Conservation (phyloP, 192 early-diverging fungal species). For the Coemansia pectinata region DNA sequence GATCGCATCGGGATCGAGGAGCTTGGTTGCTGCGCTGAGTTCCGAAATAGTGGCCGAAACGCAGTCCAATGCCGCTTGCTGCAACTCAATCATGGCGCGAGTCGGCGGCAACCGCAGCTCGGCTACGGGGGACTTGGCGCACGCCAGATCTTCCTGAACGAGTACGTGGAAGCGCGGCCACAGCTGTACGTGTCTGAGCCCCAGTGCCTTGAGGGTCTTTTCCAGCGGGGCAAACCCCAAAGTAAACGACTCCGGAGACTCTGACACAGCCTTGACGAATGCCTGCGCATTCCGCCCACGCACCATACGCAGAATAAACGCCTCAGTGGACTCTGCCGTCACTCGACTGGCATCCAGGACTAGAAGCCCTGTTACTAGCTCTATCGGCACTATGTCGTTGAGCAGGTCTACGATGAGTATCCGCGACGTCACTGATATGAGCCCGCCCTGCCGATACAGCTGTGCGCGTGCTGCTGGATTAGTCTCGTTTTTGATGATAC, state of each 20-base stretch:
- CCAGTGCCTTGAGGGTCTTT: slow-evolving; percentile 78
- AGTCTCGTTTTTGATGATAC: slow-evolving; percentile 27
- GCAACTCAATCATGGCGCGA: slow-evolving; percentile 77
- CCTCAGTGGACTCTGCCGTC: slow-evolving; percentile 77
- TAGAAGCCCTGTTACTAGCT: slow-evolving; percentile 80
- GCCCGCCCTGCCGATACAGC: slow-evolving; percentile 79
- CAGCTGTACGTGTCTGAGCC: slow-evolving; percentile 76
- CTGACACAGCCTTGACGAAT: slow-evolving; percentile 95
- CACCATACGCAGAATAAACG: slow-evolving; percentile 84
- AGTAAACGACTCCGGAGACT: slow-evolving; percentile 78
- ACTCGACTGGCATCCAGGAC: slow-evolving; percentile 87
- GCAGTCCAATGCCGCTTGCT: slow-evolving; percentile 82
- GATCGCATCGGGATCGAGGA: slow-evolving; percentile 78
- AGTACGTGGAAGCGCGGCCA: slow-evolving; percentile 73
- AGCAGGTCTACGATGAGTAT: slow-evolving; percentile 92
- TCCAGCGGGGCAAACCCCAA: slow-evolving; percentile 86
- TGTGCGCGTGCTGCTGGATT: slow-evolving; percentile 40
- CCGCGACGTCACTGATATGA: slow-evolving; percentile 81
- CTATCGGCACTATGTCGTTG: slow-evolving; percentile 68
- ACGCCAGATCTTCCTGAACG: slow-evolving; percentile 56
- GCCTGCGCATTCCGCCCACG: slow-evolving; percentile 76
- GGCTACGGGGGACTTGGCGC: slow-evolving; percentile 59
- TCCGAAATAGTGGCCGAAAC: slow-evolving; percentile 78
- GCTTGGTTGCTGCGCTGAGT: slow-evolving; percentile 63
- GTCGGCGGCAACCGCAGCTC: slow-evolving; percentile 81